These are phyloP conservation scores for Caryopteris hybrid DNA, from an alignment of 305 asterid genomes.

Conservation along the genomic window DNA sequence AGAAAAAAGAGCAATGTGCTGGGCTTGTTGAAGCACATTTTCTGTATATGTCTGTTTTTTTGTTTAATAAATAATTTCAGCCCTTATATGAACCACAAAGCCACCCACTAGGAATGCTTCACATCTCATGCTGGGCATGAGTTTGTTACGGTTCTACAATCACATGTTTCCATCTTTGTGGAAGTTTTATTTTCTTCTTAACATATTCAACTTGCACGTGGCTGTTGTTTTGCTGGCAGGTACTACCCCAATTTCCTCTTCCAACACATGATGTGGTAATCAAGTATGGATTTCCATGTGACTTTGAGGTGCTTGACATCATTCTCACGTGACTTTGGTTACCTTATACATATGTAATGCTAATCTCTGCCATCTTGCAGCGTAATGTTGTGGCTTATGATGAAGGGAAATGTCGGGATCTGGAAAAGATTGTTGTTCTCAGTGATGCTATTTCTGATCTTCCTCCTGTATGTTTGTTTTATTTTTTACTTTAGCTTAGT, in stretches of 20 bases:
- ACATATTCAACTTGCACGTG: conserved; percentile 10
- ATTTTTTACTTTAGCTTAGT: conserved; percentile 8
- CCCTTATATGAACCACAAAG: neutral
- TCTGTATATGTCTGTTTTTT: neutral
- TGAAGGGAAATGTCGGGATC: conserved; percentile 62
- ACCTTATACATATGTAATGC: neutral
- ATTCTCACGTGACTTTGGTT: neutral
- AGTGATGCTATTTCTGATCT: conserved; percentile 82
- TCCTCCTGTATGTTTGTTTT: conserved; percentile 55
- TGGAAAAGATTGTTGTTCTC: conserved; percentile 59
- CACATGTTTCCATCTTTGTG: neutral
- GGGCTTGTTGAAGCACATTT: neutral
- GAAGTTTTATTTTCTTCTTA: neutral
- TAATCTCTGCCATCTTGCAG: conserved; percentile 42
- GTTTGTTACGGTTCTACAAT: neutral
- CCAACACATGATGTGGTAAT: conserved; percentile 85
- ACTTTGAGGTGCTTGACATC: conserved; percentile 64
- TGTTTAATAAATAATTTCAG: neutral
- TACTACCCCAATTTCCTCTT: conserved; percentile 83
- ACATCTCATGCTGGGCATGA: neutral
- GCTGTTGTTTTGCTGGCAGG: conserved; percentile 39
- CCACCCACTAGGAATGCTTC: neutral
- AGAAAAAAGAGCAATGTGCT: neutral
- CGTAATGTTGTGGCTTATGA: conserved; percentile 85
- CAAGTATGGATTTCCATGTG: conserved; percentile 71